Base-by-base conservation (phyloP, 2,329 filamentous ascomycete species). In the Ambrosiella xylebori region DNA sequence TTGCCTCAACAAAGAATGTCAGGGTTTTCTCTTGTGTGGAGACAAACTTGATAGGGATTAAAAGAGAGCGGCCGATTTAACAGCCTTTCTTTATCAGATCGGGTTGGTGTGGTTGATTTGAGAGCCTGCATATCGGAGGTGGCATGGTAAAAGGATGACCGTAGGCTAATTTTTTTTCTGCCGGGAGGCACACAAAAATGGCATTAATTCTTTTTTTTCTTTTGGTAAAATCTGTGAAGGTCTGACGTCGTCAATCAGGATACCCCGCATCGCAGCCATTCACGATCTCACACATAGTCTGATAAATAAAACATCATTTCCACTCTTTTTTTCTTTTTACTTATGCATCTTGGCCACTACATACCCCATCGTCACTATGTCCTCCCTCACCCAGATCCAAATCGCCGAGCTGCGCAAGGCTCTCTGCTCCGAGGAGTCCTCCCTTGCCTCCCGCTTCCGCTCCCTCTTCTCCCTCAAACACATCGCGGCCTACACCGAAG, bases 381-480 rank as follows among this genome's bases (percentile, higher is more conserved):
- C 57, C 36, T 54, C 60, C 54, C 56, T 52, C 39, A 61, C 62
- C 38, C 61, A 66, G 58, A 62, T 71, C 9, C 82, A 80, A 51
- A 77, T 88, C 64, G 66, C 74, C 59, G 73, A 76, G 60, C 78
- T 94, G 56, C 84, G 88, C 66, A 78, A 85, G 66, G 86, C 84
- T 61, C 81, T 98, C 61, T 84, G 79, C 65, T 85, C 86, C 54
- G 93, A 97, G 73, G 73, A 78, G 12, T 85, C 86, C 62, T 82
- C 90, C 51, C 85, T 98, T 57, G 85, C 90, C 44, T 78, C 88
- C 63, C 88, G 93, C 63, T 98, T 97, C 73, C 88, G 93, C 65
- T 91, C 93, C 49, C 86, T 98, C 65, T 98, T 98, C 75, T 96
- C 91, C 15, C 82, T 98, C 61, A 98, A 98, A 74, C 87, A 97